Base-by-base conservation (phyloP, 345 rosid genomes). In the Leavenworthia alabamica region DNA sequence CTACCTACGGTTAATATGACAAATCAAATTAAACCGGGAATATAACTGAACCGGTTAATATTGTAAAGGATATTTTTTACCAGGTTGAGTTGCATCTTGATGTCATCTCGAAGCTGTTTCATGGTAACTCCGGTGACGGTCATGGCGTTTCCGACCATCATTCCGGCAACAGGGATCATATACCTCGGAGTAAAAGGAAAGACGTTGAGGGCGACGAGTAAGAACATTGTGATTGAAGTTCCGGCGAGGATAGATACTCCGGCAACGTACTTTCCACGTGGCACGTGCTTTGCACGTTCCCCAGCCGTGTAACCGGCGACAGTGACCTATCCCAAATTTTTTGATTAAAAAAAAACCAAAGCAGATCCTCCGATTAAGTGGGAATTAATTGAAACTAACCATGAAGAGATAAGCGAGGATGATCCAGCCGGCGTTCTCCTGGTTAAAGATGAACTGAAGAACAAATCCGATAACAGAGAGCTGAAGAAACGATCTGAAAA, bases 71-170 rank as follows among this genome's bases (percentile, higher is more conserved):
- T n/a, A n/a, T 12, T 16, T n/a, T 22, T 19, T 71, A 86, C 97
- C 83, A 86, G 63, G 72, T 50, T 86, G 31, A 75, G 65, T 63
- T 92, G 97, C 23, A 79, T 61, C 77, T 82, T 92, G 80, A 89
- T 81, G 65, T 92, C 95, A 35, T 85, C 91, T 8, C 96, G 78
- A 6, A 92, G 88, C 40, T 83, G 79, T 67, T 89, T 92, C 98
- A 92, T 92, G 7, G 98, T 79, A 23, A 92, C 89, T 2, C 97
- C 96, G n/a, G 96, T 86, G 57, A 83, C 94, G 0, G 95, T 83
- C 96, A 92, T 92, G 8, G 96, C 80, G 31, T 89, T 92, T 8
- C 94, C 97, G n/a, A 89, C 97, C 97, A 92, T 73, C 98, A 89
- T 92, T 20, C 97, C 97, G 7, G 94, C 82, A 0, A 92, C 78